Evolutionary conservation across 2,329 filamentous ascomycete species (phyloP), one percentile per base, ranked within the genome.

Genomic region (Blastomyces percursus): DNA sequence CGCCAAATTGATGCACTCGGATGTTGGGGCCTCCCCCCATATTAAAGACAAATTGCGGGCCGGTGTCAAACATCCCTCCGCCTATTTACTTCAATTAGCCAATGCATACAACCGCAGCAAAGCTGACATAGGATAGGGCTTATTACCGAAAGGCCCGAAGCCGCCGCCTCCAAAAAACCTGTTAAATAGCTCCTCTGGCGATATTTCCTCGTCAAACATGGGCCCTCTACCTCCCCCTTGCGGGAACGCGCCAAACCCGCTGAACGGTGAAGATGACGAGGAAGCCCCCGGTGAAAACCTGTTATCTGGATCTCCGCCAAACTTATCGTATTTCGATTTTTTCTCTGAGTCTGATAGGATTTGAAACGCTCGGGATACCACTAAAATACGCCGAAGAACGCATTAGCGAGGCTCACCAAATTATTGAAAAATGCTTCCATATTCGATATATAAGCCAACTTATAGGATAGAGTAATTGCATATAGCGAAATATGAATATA

Each of bases 181-280:
- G 73, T 93, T 87, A 78, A 99, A 99, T 81, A 99, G 84, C 76
- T 99, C 94, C 76, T 99, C 94, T 0, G 94, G 92, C 61, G 89
- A 96, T 69, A 99, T 90, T 73, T 97, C 93, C 64, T 94, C 91
- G 62, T 94, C 90, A 76, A 89, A 96, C 81, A 87, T 86, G 19
- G 83, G 81, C 42, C 75, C 80, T 35, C 79, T 80, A 48, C 81
- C 82, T 51, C 82, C 83, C 27, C 74, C 63, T 40, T 40, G 46
- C 58, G 75, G 72, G 38, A 73, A 70, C 58, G 67, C 73, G 19
- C 73, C 68, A 62, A 78, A 78, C 4, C 76, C 77, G 63, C 76
- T 71, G 67, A 81, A 81, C 14, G 78, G 74, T 35, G 69, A 71
- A 42, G 69, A 72, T 30, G 77, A 72, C 4, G 77, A 72, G n/a